phyloP scores from a whole-genome alignment of 352 stramenopile species.

The Phytophthora quininea region DNA sequence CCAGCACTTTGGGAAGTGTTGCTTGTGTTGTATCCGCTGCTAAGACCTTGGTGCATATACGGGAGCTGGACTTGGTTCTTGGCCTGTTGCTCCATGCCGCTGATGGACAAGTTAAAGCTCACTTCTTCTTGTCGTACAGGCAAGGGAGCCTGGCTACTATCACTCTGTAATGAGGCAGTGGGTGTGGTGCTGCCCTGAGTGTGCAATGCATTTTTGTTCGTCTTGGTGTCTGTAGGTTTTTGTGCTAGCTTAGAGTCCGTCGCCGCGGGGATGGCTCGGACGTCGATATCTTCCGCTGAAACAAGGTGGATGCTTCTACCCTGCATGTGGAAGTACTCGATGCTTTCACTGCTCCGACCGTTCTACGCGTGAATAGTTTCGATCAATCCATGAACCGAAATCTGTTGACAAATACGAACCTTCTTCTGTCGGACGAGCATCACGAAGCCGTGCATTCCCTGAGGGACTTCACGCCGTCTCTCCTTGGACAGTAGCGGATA shows the following conservation, averaged over 20 bases:
- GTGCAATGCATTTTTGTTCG: not conserved
- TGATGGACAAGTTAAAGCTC: conserved; percentile 79
- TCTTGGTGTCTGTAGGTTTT: not conserved
- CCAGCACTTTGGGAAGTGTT: not conserved
- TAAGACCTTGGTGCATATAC: conserved; percentile 66
- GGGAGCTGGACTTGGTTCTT: conserved; percentile 73
- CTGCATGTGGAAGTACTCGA: conserved; percentile 66
- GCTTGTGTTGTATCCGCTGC: conserved; percentile 5
- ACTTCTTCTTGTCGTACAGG: conserved; percentile 63
- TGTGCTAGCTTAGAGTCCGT: conserved; percentile 1
- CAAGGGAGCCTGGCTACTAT: conserved; percentile 29
- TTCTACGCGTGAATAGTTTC: conserved; percentile 46
- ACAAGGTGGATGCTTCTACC: conserved; percentile 38
- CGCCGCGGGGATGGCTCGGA: not conserved
- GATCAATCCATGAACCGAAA: not conserved
- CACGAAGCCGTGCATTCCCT: conserved; percentile 63
- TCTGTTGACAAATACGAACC: conserved; percentile 28
- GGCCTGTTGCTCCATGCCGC: conserved; percentile 51
- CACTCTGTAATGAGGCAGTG: not conserved
- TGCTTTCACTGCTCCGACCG: conserved; percentile 59
- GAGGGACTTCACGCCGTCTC: conserved; percentile 61
- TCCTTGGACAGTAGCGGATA: conserved; percentile 71
- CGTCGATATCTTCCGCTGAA: conserved; percentile 7
- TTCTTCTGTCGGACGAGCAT: conserved; percentile 70
- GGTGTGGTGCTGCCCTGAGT: no score